Evolutionary conservation across 2,329 filamentous ascomycete genomes (phyloP), one percentile per base, ranked within the genome.

Genomic region (Drechslerella coelobrocha): DNA sequence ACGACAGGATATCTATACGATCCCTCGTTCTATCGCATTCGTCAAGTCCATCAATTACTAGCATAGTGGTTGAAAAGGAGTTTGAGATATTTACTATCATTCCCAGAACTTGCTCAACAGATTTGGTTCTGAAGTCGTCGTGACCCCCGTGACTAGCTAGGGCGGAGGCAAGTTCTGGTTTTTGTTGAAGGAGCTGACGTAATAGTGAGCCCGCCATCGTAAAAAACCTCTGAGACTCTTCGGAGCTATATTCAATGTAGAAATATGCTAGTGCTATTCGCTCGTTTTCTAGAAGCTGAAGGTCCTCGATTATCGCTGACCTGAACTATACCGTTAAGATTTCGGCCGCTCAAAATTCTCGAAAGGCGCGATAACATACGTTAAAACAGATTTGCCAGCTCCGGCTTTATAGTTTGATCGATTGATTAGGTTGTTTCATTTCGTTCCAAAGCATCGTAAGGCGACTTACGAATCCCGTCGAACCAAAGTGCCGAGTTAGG

Each of bases 341-440:
- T 19, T 19, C 12, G 34, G 6, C 29, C 12, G n/a, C 8, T 31
- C 45, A 5, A 23, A 23, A 26, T 12, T 19, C 1, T 53, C 27
- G 19, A 5, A 61, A 9, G 19, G 23, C 27, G 14, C 7, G 24
- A 19, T 10, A 23, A 39, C 59, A 19, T 48, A 62, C 60, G 60
- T 62, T 2, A 62, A 21, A 27, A 62, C 60, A 41, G 60, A 62
- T 29, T 62, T 62, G 34, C 60, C 60, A 24, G 60, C 60, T n/a
- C 60, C 60, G 34, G 60, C 60, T 62, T 8, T 31, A 24, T 55
- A 55, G n/a, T n/a, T 19, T 57, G 2, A 17, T 21, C 4, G 26
- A n/a, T 14, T 23, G 3, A 24, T n/a, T n/a, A 31, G 29, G 29
- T 31, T 31, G 29, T 19, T 21, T 37, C n/a, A n/a, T n/a, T n/a